Evolutionary conservation across 2,329 filamentous ascomycete genomes (phyloP).

Genomic region (Didymella glomerata): DNA sequence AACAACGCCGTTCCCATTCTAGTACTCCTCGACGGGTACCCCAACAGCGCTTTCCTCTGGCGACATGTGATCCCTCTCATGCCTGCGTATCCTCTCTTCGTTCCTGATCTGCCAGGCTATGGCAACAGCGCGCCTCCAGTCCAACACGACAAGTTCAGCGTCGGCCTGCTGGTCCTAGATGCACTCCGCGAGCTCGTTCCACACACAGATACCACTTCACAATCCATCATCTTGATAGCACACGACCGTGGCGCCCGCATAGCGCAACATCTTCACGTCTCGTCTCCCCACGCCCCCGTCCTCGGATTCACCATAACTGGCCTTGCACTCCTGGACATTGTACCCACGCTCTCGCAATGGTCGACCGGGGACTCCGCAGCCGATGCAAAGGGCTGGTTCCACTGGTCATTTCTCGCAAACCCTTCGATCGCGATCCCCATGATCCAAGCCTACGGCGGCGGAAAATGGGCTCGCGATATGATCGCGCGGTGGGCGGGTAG

Average conservation of each 20-base stretch:
- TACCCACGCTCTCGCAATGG: slow-evolving; percentile 65
- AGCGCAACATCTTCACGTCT: slow-evolving; percentile 58
- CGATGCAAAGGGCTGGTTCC: slow-evolving; percentile 60
- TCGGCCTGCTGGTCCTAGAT: slow-evolving; percentile 34
- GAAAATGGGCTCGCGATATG: slow-evolving; percentile 50
- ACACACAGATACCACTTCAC: background rate
- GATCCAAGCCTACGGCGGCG: slow-evolving; percentile 54
- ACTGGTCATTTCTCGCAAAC: slow-evolving; percentile 69
- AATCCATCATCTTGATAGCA: slow-evolving; percentile 54
- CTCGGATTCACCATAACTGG: slow-evolving; percentile 46
- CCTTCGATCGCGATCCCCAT: slow-evolving; percentile 60
- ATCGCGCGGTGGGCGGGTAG: slow-evolving; percentile 50
- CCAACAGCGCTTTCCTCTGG: slow-evolving; percentile 44
- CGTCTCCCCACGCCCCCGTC: slow-evolving; percentile 56
- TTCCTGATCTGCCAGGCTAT: slow-evolving; percentile 45
- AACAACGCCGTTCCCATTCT: slow-evolving; percentile 39
- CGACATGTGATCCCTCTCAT: slow-evolving; percentile 43
- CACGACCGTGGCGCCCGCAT: slow-evolving; percentile 67
- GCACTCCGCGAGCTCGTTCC: slow-evolving; percentile 34
- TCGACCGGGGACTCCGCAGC: slow-evolving; percentile 49
- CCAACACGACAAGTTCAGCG: slow-evolving; percentile 39
- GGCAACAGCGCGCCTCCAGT: slow-evolving; percentile 35
- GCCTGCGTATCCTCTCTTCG: slow-evolving; percentile 38
- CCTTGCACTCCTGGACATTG: slow-evolving; percentile 42
- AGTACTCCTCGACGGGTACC: slow-evolving; percentile 46